Evolutionary conservation across 164 flowering plant genomes (phyloP).

Genomic region (Cinnamomum chago): DNA sequence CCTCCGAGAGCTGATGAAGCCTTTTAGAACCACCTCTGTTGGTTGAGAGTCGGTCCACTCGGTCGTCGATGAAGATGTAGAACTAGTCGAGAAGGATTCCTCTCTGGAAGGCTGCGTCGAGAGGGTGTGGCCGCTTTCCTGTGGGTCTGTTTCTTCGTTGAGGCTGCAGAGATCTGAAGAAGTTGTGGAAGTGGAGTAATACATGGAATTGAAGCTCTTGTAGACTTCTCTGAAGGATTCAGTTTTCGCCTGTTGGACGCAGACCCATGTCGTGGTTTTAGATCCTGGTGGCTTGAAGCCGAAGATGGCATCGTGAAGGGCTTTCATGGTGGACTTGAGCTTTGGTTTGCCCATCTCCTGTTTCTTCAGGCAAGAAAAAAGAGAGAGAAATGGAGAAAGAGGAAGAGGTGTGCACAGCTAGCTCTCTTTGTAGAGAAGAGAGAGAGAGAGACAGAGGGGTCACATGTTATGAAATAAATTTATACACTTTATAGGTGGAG

Average conservation of each 20-base stretch:
- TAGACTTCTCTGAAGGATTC: slow-evolving; percentile 19
- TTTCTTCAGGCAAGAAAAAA: background rate
- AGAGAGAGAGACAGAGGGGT: slow-evolving; percentile 4
- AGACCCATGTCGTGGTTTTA: slow-evolving; percentile 15
- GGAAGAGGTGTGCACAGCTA: background rate
- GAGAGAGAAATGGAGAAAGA: slow-evolving; percentile 5
- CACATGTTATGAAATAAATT: slow-evolving; percentile 10
- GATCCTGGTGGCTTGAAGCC: slow-evolving; percentile 9
- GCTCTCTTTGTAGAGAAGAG: background rate
- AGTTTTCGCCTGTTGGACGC: slow-evolving; percentile 17
- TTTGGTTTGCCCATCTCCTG: slow-evolving; percentile 16
- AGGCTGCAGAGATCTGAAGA: slow-evolving; percentile 6
- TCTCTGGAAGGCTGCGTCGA: background rate
- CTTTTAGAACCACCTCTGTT: background rate
- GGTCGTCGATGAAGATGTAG: slow-evolving; percentile 7
- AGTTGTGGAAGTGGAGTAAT: slow-evolving; percentile 6
- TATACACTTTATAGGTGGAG: slow-evolving; percentile 9
- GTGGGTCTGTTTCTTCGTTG: slow-evolving; percentile 8
- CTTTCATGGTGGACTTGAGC: slow-evolving; percentile 18
- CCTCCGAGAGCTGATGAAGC: slow-evolving; percentile 9
- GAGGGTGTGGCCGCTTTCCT: background rate
- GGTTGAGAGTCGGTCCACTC: background rate
- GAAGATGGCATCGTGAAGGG: slow-evolving; percentile 9
- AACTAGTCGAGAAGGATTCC: slow-evolving; percentile 5
- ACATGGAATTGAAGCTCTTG: slow-evolving; percentile 15